Base-by-base conservation (phyloP, 2,329 filamentous ascomycete species). In the Bipolaris gigantea region DNA sequence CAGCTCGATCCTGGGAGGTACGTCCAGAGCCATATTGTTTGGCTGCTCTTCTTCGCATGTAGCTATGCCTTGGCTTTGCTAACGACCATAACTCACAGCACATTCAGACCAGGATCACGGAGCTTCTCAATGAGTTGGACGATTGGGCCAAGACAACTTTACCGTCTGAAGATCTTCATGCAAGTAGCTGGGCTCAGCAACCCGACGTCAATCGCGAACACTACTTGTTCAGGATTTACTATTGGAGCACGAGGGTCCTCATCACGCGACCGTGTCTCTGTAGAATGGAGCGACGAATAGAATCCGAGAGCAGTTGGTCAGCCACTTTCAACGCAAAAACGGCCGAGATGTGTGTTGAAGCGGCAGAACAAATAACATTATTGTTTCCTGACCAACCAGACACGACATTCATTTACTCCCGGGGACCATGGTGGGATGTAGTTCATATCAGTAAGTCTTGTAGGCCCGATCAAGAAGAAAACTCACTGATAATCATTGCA, bases 361-460 rank as follows among this genome's bases (percentile, higher is more conserved):
- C 75, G 23, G 75, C 75, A 11, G 59, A 62, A 45, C 55, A 56
- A 6, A 57, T 77, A 53, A 41, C 70, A 2, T 61, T 62, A 4
- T 35, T 77, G 8, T 63, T 77, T 5, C 75, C 74, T 4, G 60
- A 67, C 7, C 15, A 61, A 23, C 59, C 67, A 4, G 63, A 70
- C 42, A 45, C 64, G 0, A 40, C 67, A 0, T 65, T 63, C 8
- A 52, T 69, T 2, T 75, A 75, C 48, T 42, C 55, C 16, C 63
- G 60, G 7, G 67, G 62, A 5, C 75, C 76, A 4, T 78, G 75
- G 76, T 77, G 75, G 74, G 73, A 65, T n/a, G 47, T 74, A 1
- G 55, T 76, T 13, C 75, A 77, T 48, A 66, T 71, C 11, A 57
- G 65, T 67, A 52, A 55, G 62, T 59, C 13, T 41, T 9, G 1